Base-by-base conservation (phyloP, 2,329 filamentous ascomycete genomes). In the Trichoderma sp. region DNA sequence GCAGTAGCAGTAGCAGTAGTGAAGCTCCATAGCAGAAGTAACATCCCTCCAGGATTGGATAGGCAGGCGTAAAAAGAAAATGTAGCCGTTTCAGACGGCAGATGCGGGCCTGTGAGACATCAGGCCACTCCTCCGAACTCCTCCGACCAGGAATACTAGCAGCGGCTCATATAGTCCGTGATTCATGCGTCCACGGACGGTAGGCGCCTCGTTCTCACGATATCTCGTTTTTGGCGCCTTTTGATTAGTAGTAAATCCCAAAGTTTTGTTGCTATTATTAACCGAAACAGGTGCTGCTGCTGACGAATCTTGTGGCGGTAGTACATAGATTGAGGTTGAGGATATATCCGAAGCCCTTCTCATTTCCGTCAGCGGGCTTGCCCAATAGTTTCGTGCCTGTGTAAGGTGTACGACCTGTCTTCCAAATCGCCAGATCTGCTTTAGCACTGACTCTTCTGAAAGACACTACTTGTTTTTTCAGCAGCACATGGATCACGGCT, bases 401-500 rank as follows among this genome's bases (percentile, higher is more conserved):
- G 28, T 37, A 37, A 24, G 14, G 32, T 30, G 28, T 46, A 21
- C 43, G 49, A 39, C 6, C n/a, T 14, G n/a, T 34, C 28, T 61
- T 26, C 16, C 43, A 34, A 32, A 21, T 51, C 43, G 28, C n/a
- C n/a, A 37, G 43, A 61, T 61, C 28, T 18, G 30, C 59, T 30
- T 43, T 34, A 24, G 43, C 24, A 21, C 43, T 32, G 30, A 10
- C 30, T 52, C 24, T 28, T 21, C 59, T 2, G 8, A 52, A 49
- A 26, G 59, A 30, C 30, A 7, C n/a, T 24, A 24, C 21, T 18
- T 26, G 37, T 46, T 32, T 30, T 30, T 28, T 68, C 56, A 54
- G 46, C 64, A 37, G 55, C 32, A 66, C 64, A 66, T 43, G 64
- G 64, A 51, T 66, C 64, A 59, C 30, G 32, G 28, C 21, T 66